Percentiles rank a stretch among this genome's conserved stretches.
Evolutionary conservation across 2,329 filamentous ascomycete species (phyloP).

Genomic region (Ophiostoma himal-ulmi): DNA sequence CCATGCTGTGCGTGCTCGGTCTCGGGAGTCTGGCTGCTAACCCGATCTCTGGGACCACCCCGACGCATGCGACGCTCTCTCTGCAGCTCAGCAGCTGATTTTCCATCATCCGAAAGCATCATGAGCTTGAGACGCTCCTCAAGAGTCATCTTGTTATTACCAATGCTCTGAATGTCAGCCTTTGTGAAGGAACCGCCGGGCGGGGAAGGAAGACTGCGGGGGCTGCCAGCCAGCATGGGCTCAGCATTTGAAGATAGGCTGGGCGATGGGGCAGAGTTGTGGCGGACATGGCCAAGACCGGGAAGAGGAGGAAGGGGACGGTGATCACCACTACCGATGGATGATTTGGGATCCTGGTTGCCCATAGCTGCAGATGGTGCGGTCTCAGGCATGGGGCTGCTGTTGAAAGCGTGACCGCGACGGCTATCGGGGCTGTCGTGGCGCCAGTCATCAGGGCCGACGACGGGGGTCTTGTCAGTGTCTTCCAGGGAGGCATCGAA

Average conservation of each 20-base stretch:
- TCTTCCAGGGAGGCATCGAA: conserved; percentile 95
- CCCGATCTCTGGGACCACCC: conserved; percentile 47
- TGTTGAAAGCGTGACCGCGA: conserved; percentile 58
- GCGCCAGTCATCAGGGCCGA: conserved; percentile 95
- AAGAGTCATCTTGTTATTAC: conserved; percentile 69
- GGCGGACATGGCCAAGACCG: conserved; percentile 44
- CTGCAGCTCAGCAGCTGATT: conserved; percentile 59
- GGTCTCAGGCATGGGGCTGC: conserved; percentile 60
- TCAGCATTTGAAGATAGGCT: conserved; percentile 68
- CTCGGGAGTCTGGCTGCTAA: conserved; percentile 42
- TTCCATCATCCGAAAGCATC: conserved; percentile 70
- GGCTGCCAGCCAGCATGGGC: conserved; percentile 52
- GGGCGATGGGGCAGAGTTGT: conserved; percentile 51
- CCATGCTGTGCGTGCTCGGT: conserved; percentile 34
- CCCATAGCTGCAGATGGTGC: conserved; percentile 45
- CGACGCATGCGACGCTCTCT: conserved; percentile 64
- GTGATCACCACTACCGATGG: conserved; percentile 68
- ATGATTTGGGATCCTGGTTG: conserved; percentile 60
- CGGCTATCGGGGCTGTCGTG: conserved; percentile 53
- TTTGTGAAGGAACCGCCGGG: conserved; percentile 66
- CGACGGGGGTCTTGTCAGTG: conserved; percentile 93
- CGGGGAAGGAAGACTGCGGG: conserved; percentile 65
- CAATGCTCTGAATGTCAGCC: conserved; percentile 70
- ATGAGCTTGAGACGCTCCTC: conserved; percentile 83
- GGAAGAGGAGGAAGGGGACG: conserved; percentile 84